Percentiles rank a stretch among this genome's conserved stretches.
Conservation (phyloP, 2,329 filamentous ascomycete genomes). For the Fusarium musae region DNA sequence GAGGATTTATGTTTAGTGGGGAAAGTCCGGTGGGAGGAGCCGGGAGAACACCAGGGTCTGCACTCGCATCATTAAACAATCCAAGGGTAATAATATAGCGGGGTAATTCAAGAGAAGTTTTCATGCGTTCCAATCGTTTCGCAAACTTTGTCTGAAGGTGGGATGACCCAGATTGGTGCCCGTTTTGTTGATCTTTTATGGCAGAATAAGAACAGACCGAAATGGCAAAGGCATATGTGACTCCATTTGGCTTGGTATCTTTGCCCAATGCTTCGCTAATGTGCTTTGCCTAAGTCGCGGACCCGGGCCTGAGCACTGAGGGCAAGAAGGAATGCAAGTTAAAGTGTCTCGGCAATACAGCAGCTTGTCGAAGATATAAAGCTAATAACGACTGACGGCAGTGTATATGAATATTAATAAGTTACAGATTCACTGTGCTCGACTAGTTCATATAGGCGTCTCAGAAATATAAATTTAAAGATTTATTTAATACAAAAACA, state of each 20-base stretch:
- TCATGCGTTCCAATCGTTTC: background rate
- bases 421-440: background rate
- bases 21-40: background rate
- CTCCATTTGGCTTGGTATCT: background rate
- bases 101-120: background rate
- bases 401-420: rapidly evolving
- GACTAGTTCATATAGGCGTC: background rate
- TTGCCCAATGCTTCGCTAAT: rapidly evolving
- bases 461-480: background rate
- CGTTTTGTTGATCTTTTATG: too few species aligned
- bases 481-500: background rate
- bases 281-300: background rate
- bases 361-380: background rate
- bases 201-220: background rate
- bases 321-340: background rate
- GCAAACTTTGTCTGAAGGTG: background rate
- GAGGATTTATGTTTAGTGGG: background rate
- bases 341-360: background rate
- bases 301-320: rapidly evolving
- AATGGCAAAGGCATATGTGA: background rate
- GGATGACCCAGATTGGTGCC: background rate
- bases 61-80: background rate
- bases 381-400: background rate
- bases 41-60: background rate
- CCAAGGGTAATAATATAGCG: background rate